Percentiles rank a stretch among this genome's conserved stretches.
These are phyloP conservation scores for Aspergillus brunneoviolaceus DNA, from an alignment of 2,329 filamentous ascomycete genomes.

Conservation along the genomic window DNA sequence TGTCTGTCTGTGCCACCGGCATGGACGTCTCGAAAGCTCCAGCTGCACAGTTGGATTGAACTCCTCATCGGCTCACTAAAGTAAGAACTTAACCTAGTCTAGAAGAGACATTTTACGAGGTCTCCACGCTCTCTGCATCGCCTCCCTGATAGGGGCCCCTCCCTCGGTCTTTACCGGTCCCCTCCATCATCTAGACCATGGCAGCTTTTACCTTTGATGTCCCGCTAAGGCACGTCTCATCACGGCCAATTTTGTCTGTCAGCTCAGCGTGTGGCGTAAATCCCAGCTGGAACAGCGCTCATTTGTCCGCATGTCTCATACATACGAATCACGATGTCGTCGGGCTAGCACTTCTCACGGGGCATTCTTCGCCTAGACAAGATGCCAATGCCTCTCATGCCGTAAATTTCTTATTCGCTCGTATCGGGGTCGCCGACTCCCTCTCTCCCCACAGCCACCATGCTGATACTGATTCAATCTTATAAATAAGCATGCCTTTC, in stretches of 20 bases:
- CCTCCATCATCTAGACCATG: neutral
- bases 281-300: neutral
- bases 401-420: constrained; percentile 1
- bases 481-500: neutral
- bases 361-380: constrained; percentile 4
- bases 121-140: neutral
- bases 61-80: neutral
- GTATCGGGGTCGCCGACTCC: constrained; percentile 5
- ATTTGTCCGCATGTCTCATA: constrained; percentile 3
- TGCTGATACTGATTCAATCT: neutral
- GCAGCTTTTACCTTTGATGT: neutral
- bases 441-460: neutral
- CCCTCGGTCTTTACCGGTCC: neutral
- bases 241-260: neutral
- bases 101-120: neutral
- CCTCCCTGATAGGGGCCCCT: neutral
- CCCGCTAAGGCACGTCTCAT: constrained; percentile 1
- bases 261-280: constrained; percentile 5
- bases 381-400: constrained; percentile 2
- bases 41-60: neutral
- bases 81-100: neutral
- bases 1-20: neutral
- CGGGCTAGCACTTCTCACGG: neutral
- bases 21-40: neutral
- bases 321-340: constrained; percentile 6